phyloP scores from a whole-genome alignment of 1,284 basidiomycete genomes.

The Xanthoconium separans region DNA sequence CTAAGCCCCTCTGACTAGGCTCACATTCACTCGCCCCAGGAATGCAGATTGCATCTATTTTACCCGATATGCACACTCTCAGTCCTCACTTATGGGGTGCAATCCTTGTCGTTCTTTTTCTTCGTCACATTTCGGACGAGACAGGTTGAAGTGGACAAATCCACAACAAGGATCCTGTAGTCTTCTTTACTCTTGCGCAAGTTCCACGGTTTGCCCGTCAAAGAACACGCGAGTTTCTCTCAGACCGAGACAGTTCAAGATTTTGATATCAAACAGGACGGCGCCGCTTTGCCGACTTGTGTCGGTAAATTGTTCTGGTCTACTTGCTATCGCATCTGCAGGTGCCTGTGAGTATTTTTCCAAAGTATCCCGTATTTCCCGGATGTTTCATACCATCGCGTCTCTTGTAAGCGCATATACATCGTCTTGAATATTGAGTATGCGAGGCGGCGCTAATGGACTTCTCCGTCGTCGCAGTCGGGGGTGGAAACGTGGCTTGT shows the following conservation, averaged over 20 bases:
- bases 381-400: not conserved
- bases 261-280: conserved; percentile 31
- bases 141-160: conserved; percentile 48
- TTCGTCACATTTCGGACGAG: conserved; percentile 47
- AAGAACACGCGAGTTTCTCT: conserved; percentile 41
- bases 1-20: not conserved
- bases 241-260: not conserved
- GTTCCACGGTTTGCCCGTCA: too few species aligned
- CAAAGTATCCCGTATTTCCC: conserved; percentile 1
- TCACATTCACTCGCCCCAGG: conserved; percentile 1
- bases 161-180: conserved; percentile 57
- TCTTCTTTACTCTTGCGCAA: conserved; percentile 53
- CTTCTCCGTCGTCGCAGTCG: conserved; percentile 36
- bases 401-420: conserved; percentile 55
- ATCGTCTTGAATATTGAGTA: conserved; percentile 82
- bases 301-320: conserved; percentile 39
- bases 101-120: conserved; percentile 56
- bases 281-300: too few species aligned
- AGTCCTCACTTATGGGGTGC: conserved; percentile 85
- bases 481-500: too few species aligned
- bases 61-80: conserved; percentile 7
- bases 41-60: conserved; percentile 5
- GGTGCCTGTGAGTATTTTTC: conserved; percentile 56
- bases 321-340: conserved; percentile 46
- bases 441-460: conserved; percentile 71